phyloP scores from a whole-genome alignment of 1,139 yeast genomes.

The Saccharomyces pastorianus region DNA sequence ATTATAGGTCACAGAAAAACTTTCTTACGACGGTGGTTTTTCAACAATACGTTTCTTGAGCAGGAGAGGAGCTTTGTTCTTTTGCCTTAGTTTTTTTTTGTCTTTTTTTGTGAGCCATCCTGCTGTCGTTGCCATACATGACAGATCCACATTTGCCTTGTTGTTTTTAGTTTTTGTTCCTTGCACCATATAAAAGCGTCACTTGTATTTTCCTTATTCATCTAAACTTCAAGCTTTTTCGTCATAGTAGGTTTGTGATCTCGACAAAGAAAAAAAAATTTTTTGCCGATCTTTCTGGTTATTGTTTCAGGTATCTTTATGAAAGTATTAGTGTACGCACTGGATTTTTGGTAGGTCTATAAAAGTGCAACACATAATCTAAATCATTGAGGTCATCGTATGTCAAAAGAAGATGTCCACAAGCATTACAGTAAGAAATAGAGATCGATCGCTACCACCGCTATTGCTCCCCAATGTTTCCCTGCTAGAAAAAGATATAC shows the following conservation, averaged over 20 bases:
- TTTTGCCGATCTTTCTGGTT: not conserved
- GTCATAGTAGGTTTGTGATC: not conserved
- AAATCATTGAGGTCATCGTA: not conserved
- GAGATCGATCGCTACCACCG: conserved; percentile 25
- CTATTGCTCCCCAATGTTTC: conserved; percentile 23
- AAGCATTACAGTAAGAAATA: conserved; percentile 24
- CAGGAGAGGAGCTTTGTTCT: not conserved
- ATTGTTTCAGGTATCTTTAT: not conserved
- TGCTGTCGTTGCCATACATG: not conserved
- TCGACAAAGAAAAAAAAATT: not conserved
- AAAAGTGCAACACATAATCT: not conserved
- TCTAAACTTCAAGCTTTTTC: not conserved
- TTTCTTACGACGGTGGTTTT: conserved; percentile 1
- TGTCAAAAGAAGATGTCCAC: conserved; percentile 10
- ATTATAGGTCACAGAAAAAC: not conserved
- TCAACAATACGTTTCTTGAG: not conserved
- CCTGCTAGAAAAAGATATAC: not conserved
- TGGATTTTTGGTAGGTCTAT: not conserved
- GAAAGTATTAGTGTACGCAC: not conserved
- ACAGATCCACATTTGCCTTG: not conserved
- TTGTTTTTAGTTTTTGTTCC: not conserved
- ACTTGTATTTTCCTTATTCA: not conserved
- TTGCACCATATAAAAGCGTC: not conserved
- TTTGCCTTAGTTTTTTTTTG: not conserved
- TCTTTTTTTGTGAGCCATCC: not conserved